Percentiles rank a stretch among this genome's conserved stretches.
These are phyloP conservation scores for Ettlia oleoabundans DNA, from an alignment of 139 green algal genomes.

Conservation along the genomic window DNA sequence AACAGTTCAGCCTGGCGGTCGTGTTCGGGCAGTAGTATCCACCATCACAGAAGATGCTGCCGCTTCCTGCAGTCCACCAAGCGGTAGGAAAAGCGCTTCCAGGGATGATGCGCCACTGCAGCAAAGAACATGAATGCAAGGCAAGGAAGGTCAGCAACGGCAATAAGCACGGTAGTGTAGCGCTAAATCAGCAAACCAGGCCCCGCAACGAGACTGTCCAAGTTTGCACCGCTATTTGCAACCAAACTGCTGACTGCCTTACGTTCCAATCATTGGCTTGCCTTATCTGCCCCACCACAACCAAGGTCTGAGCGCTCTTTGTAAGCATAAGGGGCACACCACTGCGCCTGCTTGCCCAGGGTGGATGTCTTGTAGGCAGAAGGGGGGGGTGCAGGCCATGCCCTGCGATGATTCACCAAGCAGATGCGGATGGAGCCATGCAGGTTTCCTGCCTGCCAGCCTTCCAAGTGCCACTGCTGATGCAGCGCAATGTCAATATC, in stretches of 20 bases:
- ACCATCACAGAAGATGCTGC: constrained; percentile 52
- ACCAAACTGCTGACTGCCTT: background rate
- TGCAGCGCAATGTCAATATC: too few species aligned
- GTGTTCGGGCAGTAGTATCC: constrained; percentile 62
- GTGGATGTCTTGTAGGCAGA: constrained; percentile 23
- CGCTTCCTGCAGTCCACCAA: constrained; percentile 43
- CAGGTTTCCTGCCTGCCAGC: too few species aligned
- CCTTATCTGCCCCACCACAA: constrained; percentile 67
- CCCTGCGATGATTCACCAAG: too few species aligned
- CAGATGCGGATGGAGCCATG: too few species aligned
- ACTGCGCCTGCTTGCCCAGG: constrained; percentile 25
- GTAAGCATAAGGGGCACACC: constrained; percentile 71
- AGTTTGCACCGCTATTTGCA: background rate
- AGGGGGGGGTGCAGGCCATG: constrained; percentile 36
- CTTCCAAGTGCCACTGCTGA: too few species aligned
- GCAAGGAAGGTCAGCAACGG: too few species aligned
- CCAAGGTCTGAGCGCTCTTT: constrained; percentile 48
- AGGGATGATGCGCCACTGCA: constrained; percentile 60
- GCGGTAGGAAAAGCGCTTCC: constrained; percentile 48
- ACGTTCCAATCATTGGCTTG: background rate
- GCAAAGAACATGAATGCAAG: too few species aligned
- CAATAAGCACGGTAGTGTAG: background rate
- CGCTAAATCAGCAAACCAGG: background rate
- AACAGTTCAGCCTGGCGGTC: constrained; percentile 41
- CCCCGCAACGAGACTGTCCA: too few species aligned